Evolutionary conservation across 805 yeast genomes (phyloP), one percentile per base, ranked within the genome.

Genomic region (Spathaspora hagerdaliae): DNA sequence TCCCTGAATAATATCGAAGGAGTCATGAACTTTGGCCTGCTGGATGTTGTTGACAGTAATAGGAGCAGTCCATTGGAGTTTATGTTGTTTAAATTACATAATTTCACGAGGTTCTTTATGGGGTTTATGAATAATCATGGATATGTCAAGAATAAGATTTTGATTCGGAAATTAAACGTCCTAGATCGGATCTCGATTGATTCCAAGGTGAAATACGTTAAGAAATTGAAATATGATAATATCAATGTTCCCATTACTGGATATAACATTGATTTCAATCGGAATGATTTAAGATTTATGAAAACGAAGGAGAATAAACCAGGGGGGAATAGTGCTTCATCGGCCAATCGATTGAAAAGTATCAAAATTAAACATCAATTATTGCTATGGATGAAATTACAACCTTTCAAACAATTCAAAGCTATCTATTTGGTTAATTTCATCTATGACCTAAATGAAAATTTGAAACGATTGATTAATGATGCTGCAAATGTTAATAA

Each of bases 371-470:
- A 60, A 36, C 45, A 59, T 6, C 74, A 70, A 42, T 44, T 71
- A 12, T 49, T 54, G 7, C 67, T 67, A 46, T 71, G 76, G 76
- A 60, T 70, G 56, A 56, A 56, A 19, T 43, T 71, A 13, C 54
- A 58, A 38, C 76, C 76, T 0, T 68, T 69, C 42, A 51, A 54
- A 15, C 60, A 65, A 43, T 61, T 64, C 39, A 54, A 55, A 38
- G 51, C 51, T 27, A 40, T 51, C 7, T 50, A 49, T 38, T 58
- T 64, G 31, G 34, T 50, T 8, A 54, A 53, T 13, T 57, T 54
- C 37, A 43, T 57, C 31, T 41, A 40, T 11, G 57, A 57, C 27
- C 48, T 60, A 34, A 42, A 50, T 7, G 45, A 44, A 10, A 48
- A 51, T 38, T 50, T 61, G 31, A 41, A 40, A 12, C 32, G 47